Conservation (phyloP, 495 filamentous ascomycete genomes). For the Recurvomyces mirabilis region DNA sequence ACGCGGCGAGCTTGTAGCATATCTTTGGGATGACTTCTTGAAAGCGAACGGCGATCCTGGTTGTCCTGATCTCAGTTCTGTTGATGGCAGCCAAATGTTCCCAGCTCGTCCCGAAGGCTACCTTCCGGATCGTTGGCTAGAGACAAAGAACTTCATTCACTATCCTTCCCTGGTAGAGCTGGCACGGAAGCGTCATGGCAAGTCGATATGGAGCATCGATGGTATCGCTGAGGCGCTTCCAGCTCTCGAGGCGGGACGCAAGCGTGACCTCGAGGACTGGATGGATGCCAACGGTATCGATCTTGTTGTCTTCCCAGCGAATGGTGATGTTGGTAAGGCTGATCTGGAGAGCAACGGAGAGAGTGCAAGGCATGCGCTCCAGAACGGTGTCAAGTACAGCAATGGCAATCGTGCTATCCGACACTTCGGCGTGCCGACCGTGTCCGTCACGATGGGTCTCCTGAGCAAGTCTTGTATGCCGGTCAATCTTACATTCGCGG, state of each 20-base stretch:
- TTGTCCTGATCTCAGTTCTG: conserved; percentile 11
- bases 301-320: conserved; percentile 25
- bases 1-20: conserved; percentile 25
- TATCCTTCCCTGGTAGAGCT: conserved; percentile 19
- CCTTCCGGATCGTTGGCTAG: conserved; percentile 20
- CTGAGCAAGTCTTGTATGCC: conserved; percentile 24
- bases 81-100: conserved; percentile 24
- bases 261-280: conserved; percentile 29
- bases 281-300: conserved; percentile 21
- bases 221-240: conserved; percentile 22
- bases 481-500: conserved; percentile 28
- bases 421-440: conserved; percentile 29
- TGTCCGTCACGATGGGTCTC: conserved; percentile 28
- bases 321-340: conserved; percentile 26
- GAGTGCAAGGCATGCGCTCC: conserved; percentile 17
- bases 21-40: conserved; percentile 31
- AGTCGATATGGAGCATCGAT: conserved; percentile 19
- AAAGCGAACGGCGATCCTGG: conserved; percentile 18
- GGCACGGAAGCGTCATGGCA: conserved; percentile 5
- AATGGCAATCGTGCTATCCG: conserved; percentile 29
- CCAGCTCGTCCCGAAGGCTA: conserved; percentile 21
- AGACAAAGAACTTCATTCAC: conserved; percentile 23
- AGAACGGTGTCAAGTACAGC: conserved; percentile 29
- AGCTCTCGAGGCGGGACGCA: conserved; percentile 26
- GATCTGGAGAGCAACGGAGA: conserved; percentile 24